Evolutionary conservation across 768 basidiomycete genomes (phyloP).

Genomic region (Infundibulicybe gibba): DNA sequence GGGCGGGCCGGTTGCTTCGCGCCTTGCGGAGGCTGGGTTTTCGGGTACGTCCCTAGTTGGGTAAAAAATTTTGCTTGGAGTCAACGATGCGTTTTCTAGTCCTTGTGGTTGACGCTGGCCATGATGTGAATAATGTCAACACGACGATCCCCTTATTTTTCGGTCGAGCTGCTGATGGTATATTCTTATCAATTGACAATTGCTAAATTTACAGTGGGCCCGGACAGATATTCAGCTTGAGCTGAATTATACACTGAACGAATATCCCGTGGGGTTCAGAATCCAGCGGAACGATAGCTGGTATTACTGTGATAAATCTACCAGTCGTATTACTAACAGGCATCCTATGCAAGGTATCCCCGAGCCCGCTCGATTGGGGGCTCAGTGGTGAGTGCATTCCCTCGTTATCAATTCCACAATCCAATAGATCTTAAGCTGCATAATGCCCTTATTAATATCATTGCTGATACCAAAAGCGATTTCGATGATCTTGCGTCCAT

Average conservation of each 20-base stretch:
- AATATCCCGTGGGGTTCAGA: conserved; percentile 21
- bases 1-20: conserved; percentile 21
- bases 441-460: conserved; percentile 26
- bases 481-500: conserved; percentile 19
- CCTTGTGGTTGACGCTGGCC: conserved; percentile 24
- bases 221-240: conserved; percentile 18
- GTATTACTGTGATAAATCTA: conserved; percentile 5
- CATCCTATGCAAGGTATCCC: conserved; percentile 19
- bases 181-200: not conserved
- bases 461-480: conserved; percentile 17
- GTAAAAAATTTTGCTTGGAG: not conserved
- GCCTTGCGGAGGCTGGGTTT: conserved; percentile 18
- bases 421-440: conserved; percentile 13
- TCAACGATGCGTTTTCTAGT: conserved; percentile 9
- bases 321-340: not conserved
- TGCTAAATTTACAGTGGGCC: not conserved
- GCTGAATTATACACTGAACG: conserved; percentile 22
- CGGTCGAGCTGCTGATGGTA: conserved; percentile 20
- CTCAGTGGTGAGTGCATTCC: conserved; percentile 16
- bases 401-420: not conserved
- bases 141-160: conserved; percentile 23
- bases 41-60: conserved; percentile 12
- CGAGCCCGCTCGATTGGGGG: conserved; percentile 23
- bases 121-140: conserved; percentile 20
- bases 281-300: conserved; percentile 18